Percentiles rank a stretch among this genome's conserved stretches.
Evolutionary conservation across 2,329 filamentous ascomycete genomes (phyloP).

Genomic region (Hansfordia pulvinata): DNA sequence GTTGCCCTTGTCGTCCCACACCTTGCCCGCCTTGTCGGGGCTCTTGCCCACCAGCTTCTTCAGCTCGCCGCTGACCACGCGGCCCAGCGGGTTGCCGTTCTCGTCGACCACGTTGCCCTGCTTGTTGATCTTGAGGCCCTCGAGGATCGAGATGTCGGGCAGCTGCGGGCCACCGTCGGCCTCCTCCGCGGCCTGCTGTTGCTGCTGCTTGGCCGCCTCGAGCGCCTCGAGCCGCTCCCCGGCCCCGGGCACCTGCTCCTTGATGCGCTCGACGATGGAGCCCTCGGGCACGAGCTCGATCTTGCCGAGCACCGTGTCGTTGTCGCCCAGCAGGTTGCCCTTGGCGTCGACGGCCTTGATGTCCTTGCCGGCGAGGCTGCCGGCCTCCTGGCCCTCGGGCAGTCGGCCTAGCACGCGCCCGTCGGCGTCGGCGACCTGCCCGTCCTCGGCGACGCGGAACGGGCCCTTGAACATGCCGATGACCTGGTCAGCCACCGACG

Average conservation of each 20-base stretch:
- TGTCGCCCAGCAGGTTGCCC: slow-evolving; percentile 53
- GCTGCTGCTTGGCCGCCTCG: slow-evolving; percentile 9
- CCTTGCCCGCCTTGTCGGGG: slow-evolving; percentile 28
- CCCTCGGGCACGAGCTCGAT: slow-evolving; percentile 36
- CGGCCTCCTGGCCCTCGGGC: slow-evolving; percentile 14
- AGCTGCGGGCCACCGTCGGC: slow-evolving; percentile 5
- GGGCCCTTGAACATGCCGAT: slow-evolving; percentile 17
- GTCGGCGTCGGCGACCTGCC: slow-evolving; percentile 31
- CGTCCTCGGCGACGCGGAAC: slow-evolving; percentile 28
- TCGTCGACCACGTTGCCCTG: slow-evolving; percentile 29
- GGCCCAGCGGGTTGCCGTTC: slow-evolving; percentile 27
- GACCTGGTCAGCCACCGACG: slow-evolving; percentile 16
- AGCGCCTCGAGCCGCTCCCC: slow-evolving; percentile 16
- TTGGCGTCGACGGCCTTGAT: slow-evolving; percentile 53
- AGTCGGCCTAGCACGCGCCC: slow-evolving; percentile 20
- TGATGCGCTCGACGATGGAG: slow-evolving; percentile 20
- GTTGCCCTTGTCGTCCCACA: slow-evolving; percentile 18
- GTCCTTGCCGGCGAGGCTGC: slow-evolving; percentile 36
- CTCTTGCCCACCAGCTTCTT: slow-evolving; percentile 25
- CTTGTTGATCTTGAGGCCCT: slow-evolving; percentile 27
- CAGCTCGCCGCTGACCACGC: slow-evolving; percentile 24
- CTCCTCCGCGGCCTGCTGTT: slow-evolving; percentile 7
- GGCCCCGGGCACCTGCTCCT: slow-evolving; percentile 16
- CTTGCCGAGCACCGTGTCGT: slow-evolving; percentile 49
- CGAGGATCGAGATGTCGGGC: slow-evolving; percentile 18